phyloP scores from a whole-genome alignment of 2,329 filamentous ascomycete species.

The Cytospora leucostoma region DNA sequence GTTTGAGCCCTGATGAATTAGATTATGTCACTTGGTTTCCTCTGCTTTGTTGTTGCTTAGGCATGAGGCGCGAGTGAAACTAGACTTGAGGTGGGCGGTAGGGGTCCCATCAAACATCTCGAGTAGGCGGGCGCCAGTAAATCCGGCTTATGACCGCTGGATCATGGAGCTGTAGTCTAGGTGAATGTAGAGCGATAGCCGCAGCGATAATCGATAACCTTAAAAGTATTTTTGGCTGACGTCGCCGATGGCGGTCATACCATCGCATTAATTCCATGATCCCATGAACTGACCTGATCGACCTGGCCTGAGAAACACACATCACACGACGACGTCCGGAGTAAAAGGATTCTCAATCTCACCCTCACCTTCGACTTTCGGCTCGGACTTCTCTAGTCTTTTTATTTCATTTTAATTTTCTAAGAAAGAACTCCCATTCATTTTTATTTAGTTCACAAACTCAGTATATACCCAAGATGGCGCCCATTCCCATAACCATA shows the following conservation, averaged over 20 bases:
- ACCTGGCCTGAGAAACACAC: conserved; percentile 13
- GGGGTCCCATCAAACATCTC: too few species aligned
- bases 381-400: neutral
- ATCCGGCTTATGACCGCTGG: too few species aligned
- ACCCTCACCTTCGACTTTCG: too few species aligned
- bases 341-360: neutral
- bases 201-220: conserved; percentile 26
- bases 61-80: too few species aligned
- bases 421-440: neutral
- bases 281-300: neutral
- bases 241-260: conserved; percentile 27
- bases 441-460: neutral
- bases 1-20: too few species aligned
- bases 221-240: conserved; percentile 27
- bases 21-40: too few species aligned
- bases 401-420: neutral
- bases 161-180: too few species aligned
- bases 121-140: neutral
- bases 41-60: too few species aligned
- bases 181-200: neutral
- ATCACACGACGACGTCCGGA: conserved; percentile 20
- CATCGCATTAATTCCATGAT: conserved; percentile 25
- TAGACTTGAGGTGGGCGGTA: too few species aligned
- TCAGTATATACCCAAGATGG: conserved; percentile 45
- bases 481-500: conserved; percentile 86